A percentile compares a stretch with the other conserved stretches of the same genome.
Conservation (phyloP, 495 filamentous ascomycete genomes). For the Margaritispora aquatica region DNA sequence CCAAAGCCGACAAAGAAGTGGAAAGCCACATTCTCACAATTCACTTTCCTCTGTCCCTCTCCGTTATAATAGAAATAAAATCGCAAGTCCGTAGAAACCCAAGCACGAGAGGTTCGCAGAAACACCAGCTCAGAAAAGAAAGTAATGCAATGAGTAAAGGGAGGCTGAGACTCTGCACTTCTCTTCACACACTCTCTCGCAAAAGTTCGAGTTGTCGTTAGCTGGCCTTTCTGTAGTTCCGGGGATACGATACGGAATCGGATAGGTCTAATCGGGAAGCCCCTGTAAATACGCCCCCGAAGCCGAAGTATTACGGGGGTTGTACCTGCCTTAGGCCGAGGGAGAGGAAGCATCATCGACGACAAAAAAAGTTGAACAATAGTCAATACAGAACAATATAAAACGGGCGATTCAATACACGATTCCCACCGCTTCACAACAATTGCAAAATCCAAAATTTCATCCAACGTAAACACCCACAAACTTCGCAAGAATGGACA, state of each 20-base stretch:
- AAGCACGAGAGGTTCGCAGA: neutral
- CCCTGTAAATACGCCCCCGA: neutral
- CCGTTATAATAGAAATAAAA: neutral
- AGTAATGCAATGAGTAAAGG: neutral
- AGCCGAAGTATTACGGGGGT: neutral
- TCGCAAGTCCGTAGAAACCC: neutral
- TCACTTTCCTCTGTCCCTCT: neutral
- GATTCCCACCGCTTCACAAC: neutral
- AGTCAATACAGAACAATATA: neutral
- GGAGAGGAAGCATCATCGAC: constrained; percentile 6
- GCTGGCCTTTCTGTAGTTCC: constrained; percentile 20
- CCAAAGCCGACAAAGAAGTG: constrained; percentile 42
- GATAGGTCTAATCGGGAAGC: neutral
- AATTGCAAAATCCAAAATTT: neutral
- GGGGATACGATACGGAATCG: constrained; percentile 1
- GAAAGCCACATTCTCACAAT: constrained; percentile 39
- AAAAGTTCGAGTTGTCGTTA: constrained; percentile 11
- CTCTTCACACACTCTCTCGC: neutral
- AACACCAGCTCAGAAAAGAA: neutral
- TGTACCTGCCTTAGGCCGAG: constrained; percentile 5
- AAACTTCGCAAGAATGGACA: constrained; percentile 17
- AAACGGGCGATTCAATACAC: constrained; percentile 7
- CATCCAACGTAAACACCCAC: neutral
- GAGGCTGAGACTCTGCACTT: constrained; percentile 2
- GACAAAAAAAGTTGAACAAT: neutral